Conservation (phyloP, 345 rosid species). For the Bretschneidera sinensis region DNA sequence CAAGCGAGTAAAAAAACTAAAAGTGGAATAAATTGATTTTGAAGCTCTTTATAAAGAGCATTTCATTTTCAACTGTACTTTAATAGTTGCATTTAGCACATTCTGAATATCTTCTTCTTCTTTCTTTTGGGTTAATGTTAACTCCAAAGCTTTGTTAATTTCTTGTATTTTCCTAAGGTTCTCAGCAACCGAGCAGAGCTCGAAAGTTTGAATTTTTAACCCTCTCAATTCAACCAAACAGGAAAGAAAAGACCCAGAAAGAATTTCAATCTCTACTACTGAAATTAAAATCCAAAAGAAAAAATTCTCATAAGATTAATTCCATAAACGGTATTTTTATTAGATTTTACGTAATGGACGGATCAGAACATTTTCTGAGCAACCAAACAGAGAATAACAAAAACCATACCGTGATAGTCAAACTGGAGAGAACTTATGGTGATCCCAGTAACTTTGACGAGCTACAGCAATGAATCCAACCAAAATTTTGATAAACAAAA, state of each 20-base stretch:
- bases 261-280: too few species aligned
- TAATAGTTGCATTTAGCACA: too few species aligned
- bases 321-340: background rate
- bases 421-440: background rate
- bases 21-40: too few species aligned
- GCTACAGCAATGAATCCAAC: background rate
- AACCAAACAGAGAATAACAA: constrained; percentile 7
- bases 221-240: background rate
- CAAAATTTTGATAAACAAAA: background rate
- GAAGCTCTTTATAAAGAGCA: too few species aligned
- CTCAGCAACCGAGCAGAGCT: background rate
- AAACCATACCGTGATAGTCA: constrained; percentile 14
- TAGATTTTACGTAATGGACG: too few species aligned
- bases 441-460: background rate
- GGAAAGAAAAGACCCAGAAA: too few species aligned
- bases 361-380: background rate
- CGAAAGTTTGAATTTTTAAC: background rate
- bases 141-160: background rate
- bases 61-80: too few species aligned
- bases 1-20: too few species aligned
- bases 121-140: too few species aligned
- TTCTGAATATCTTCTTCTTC: too few species aligned
- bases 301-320: background rate
- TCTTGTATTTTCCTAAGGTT: background rate
- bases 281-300: background rate